phyloP scores from a whole-genome alignment of 208 protist genomes.

The Trypanosoma rangeli region DNA sequence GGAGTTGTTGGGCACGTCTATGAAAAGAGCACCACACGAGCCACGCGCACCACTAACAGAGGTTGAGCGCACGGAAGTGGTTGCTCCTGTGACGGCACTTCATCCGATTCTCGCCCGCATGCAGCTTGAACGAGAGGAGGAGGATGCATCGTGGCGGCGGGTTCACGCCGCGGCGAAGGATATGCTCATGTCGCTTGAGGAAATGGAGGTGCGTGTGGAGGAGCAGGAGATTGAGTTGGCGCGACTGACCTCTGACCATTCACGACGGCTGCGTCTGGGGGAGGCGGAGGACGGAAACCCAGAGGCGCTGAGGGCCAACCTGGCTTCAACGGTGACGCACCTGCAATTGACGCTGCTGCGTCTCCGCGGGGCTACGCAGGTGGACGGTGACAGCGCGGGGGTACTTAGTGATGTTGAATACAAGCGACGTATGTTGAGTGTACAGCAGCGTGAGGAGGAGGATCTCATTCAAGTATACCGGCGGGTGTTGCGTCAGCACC shows the following conservation, averaged over 20 bases:
- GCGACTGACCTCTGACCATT: neutral
- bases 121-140: constrained; percentile 3
- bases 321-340: constrained; percentile 5
- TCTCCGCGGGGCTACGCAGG: neutral
- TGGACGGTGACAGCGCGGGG: neutral
- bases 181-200: neutral
- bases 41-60: neutral
- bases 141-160: constrained; percentile 11
- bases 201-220: neutral
- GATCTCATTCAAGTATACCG: constrained; percentile 12
- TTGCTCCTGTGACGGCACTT: neutral
- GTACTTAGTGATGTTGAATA: constrained; percentile 14
- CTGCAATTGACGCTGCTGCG: constrained; percentile 7
- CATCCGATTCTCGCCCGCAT: constrained; percentile 10
- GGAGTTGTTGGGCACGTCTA: neutral
- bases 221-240: constrained; percentile 20
- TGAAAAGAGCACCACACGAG: neutral
- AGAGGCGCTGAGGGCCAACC: neutral
- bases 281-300: neutral
- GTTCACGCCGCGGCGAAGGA: constrained; percentile 3
- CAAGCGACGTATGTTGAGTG: neutral
- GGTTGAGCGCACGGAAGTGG: neutral
- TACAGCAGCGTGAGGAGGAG: constrained; percentile 7
- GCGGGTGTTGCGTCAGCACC: constrained; percentile 4
- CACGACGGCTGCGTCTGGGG: neutral